phyloP scores from a whole-genome alignment of 2,329 filamentous ascomycete species.

The Hypoxylon rubiginosum region DNA sequence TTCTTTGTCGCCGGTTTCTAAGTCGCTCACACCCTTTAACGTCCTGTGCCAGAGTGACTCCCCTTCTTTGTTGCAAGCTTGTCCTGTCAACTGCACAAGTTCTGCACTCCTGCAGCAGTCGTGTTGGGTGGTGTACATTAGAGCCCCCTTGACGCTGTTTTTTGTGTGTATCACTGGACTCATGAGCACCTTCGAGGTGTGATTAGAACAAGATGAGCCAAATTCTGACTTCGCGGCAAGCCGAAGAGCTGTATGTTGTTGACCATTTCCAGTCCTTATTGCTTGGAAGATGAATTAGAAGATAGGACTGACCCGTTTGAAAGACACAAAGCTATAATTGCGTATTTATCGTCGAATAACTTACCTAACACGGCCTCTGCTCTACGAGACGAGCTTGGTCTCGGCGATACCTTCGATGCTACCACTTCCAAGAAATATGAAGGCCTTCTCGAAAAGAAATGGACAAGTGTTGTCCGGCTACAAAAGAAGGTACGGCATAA shows the following conservation, averaged over 20 bases:
- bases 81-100: slow-evolving; percentile 1
- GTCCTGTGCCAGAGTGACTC: slow-evolving; percentile 2
- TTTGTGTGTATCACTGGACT: slow-evolving; percentile 4
- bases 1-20: slow-evolving; percentile 19
- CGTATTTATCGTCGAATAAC: slow-evolving; percentile 83
- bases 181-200: slow-evolving; percentile 30
- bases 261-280: slow-evolving; percentile 1
- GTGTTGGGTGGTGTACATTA: slow-evolving; percentile 12
- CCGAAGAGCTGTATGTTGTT: slow-evolving; percentile 51
- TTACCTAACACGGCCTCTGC: slow-evolving; percentile 77
- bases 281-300: background rate
- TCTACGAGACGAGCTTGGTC: slow-evolving; percentile 80
- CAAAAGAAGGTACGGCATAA: slow-evolving; percentile 84
- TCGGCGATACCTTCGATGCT: slow-evolving; percentile 80
- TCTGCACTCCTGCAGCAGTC: slow-evolving; percentile 5
- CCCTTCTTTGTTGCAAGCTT: slow-evolving; percentile 23
- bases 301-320: slow-evolving; percentile 15
- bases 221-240: slow-evolving; percentile 52
- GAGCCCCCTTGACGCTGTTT: background rate
- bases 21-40: slow-evolving; percentile 8
- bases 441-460: slow-evolving; percentile 95
- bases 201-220: slow-evolving; percentile 47
- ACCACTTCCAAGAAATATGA: slow-evolving; percentile 94
- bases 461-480: slow-evolving; percentile 93
- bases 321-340: slow-evolving; percentile 88